Conservation (phyloP, 176 grass and related monocot species). For the Eragrostis nindensis region DNA sequence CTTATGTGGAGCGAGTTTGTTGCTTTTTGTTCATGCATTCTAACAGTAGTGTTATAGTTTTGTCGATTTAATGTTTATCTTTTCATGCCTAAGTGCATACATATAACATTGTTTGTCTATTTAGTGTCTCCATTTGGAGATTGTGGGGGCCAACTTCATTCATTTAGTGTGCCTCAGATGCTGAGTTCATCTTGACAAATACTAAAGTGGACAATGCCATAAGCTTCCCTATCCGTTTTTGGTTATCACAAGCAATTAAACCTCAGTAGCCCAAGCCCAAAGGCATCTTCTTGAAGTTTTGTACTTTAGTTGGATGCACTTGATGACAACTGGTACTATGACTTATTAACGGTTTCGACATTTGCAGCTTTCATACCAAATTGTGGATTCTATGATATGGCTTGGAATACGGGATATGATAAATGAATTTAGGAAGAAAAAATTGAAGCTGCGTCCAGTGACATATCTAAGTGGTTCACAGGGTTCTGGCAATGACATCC, state of each 20-base stretch:
- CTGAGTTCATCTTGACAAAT: conserved; percentile 8
- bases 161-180: neutral
- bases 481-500: conserved; percentile 74
- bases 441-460: conserved; percentile 88
- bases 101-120: neutral
- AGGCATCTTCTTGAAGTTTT: conserved; percentile 24
- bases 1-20: neutral
- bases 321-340: conserved; percentile 11
- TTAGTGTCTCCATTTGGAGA: neutral
- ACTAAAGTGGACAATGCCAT: neutral
- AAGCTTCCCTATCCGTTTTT: conserved; percentile 9
- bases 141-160: neutral
- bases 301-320: conserved; percentile 19
- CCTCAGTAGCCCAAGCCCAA: neutral
- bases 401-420: conserved; percentile 98
- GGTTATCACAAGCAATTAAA: neutral
- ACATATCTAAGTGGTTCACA: conserved; percentile 90
- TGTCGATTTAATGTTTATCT: neutral
- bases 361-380: conserved; percentile 92
- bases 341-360: conserved; percentile 8
- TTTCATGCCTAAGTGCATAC: neutral
- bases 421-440: conserved; percentile 98
- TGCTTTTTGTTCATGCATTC: neutral
- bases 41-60: neutral
- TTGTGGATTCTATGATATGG: conserved; percentile 99